Evolutionary conservation across 228 moss, liverwort and hornwort species (phyloP), one percentile per base, ranked within the genome.

Genomic region (Sphagnum magellanicum): DNA sequence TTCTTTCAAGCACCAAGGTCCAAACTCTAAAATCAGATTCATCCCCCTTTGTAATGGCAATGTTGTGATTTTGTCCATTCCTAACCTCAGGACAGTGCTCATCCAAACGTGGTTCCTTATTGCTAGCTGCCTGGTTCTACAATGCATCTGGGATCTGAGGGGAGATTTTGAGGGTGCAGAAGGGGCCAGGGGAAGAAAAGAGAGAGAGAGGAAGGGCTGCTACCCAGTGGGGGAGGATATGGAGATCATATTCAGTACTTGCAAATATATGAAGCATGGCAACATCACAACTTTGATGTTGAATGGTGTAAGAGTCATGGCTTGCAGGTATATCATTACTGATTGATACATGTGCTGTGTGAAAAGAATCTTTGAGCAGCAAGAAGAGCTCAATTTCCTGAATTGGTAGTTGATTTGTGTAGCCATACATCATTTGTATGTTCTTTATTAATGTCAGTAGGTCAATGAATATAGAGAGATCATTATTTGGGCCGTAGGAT

Each of bases 221-320:
- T 97, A 17, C 97, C 93, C 9, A 81, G 93, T 75, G 97, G 97
- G 49, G 87, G 81, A 57, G 91, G 91, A 50, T 81, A 81, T 49
- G 97, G 97, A 50, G 93, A 97, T 69, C 93, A 97, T 75, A 81
- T 97, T 53, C 90, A 72, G 60, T 93, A 89, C 77, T 74, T 97
- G 77, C 97, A 91, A 67, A 87, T 97, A 57, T 97, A 79, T 55
- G 83, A 93, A 67, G 62, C 84, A 59, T 97, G 97, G 97, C 80
- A 79, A 76, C 79, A 65, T 47, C 76, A 79, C 7, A 64, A 81
- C 63, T 97, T 81, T 49, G 91, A 91, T 50, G 75, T 84, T 16
- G 89, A 93, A 10, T 97, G 97, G 93, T 93, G 93, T 70, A 85
- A 81, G 59, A 80, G 68, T 49, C 88, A 87, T 75, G 84, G 85